Percentiles rank a stretch among this genome's conserved stretches.
phyloP scores from a whole-genome alignment of 371 early-diverging fungal species.

The Rhizomucor miehei region DNA sequence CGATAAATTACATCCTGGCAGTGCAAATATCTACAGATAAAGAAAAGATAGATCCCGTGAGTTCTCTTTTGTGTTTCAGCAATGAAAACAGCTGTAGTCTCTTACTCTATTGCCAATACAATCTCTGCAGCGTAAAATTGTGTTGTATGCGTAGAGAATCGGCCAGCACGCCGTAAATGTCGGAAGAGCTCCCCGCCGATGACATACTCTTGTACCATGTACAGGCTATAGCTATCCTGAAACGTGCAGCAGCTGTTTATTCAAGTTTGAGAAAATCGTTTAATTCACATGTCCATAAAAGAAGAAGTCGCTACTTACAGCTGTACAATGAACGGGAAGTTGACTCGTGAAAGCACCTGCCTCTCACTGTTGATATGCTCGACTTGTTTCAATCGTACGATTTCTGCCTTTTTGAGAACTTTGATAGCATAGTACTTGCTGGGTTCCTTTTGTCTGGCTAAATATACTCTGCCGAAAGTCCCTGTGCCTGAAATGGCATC shows the following conservation, averaged over 20 bases:
- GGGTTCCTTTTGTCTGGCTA: conserved; percentile 60
- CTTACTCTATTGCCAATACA: conserved; percentile 73
- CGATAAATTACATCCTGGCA: conserved; percentile 91
- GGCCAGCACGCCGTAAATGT: conserved; percentile 86
- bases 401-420: conserved; percentile 86
- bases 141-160: conserved; percentile 89
- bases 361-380: conserved; percentile 97
- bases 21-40: conserved; percentile 74
- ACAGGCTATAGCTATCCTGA: conserved; percentile 86
- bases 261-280: background rate
- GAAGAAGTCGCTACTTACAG: conserved; percentile 48
- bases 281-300: background rate
- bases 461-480: conserved; percentile 93
- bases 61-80: background rate
- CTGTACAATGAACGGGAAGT: conserved; percentile 94
- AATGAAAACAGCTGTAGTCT: too few relatives aligned
- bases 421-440: conserved; percentile 78
- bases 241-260: conserved; percentile 76
- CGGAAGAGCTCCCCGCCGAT: conserved; percentile 96
- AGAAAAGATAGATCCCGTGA: background rate
- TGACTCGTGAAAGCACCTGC: conserved; percentile 81
- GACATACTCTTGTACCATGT: conserved; percentile 97
- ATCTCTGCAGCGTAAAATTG: conserved; percentile 82
- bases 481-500: conserved; percentile 74
- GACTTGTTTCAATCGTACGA: conserved; percentile 92